A percentile compares a stretch with the other conserved stretches of the same genome.
Conservation (phyloP, 768 basidiomycete genomes). For the Rhodotorula babjevae region DNA sequence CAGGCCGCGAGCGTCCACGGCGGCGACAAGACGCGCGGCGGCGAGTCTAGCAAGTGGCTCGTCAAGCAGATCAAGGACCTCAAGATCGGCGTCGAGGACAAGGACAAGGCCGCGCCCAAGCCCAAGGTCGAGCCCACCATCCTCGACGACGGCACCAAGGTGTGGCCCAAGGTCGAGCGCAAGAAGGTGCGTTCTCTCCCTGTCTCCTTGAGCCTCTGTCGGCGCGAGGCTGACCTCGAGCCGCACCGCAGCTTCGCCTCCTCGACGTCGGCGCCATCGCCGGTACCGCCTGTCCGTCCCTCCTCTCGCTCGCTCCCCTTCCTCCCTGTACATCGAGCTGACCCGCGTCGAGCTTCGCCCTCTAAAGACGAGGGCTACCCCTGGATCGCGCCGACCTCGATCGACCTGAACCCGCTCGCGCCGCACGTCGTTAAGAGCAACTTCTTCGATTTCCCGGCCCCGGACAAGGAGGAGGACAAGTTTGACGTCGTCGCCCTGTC, state of each 20-base stretch:
- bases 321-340: no score
- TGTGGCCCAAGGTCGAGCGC: conserved; percentile 11
- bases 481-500: conserved; percentile 40
- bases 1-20: conserved; percentile 40
- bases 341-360: no score
- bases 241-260: conserved; percentile 18
- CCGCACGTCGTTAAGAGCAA: conserved; percentile 38
- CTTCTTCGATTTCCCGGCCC: conserved; percentile 41
- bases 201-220: not conserved
- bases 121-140: conserved; percentile 31
- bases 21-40: conserved; percentile 35
- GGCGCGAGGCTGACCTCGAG: not conserved
- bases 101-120: conserved; percentile 17
- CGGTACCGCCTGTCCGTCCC: conserved; percentile 27
- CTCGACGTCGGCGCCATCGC: conserved; percentile 40
- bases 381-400: conserved; percentile 40
- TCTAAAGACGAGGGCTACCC: conserved; percentile 14
- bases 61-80: conserved; percentile 35
- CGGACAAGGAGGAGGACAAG: conserved; percentile 2
- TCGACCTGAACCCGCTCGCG: conserved; percentile 42
- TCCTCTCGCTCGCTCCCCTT: no score
- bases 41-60: conserved; percentile 41
- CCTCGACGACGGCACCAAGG: conserved; percentile 23
- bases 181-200: conserved; percentile 17
- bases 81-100: conserved; percentile 30